Percentiles rank a stretch among this genome's conserved stretches.
phyloP scores from a whole-genome alignment of 2,329 filamentous ascomycete genomes.

The Talaromyces sp. region DNA sequence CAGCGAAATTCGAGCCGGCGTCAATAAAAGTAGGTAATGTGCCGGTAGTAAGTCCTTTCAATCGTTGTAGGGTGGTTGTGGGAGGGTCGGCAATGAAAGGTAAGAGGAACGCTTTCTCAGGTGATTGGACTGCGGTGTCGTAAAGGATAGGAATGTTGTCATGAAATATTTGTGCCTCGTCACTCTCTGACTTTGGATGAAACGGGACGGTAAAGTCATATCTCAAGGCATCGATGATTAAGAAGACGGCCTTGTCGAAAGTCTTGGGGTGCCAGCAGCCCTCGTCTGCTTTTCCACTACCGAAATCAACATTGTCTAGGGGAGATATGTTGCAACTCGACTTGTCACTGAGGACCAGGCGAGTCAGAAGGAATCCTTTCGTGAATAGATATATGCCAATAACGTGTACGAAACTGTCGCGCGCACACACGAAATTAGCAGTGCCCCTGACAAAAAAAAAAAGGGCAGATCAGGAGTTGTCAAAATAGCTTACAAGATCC shows the following conservation, averaged over 20 bases:
- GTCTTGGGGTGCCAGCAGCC: conserved; percentile 97
- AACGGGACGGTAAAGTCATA: conserved; percentile 95
- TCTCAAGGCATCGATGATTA: conserved; percentile 87
- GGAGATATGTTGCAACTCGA: conserved; percentile 68
- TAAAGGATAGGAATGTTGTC: conserved; percentile 84
- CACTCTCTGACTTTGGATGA: conserved; percentile 40
- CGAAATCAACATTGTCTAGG: conserved; percentile 41
- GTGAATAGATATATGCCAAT: conserved; percentile 88
- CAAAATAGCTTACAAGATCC: conserved; percentile 35
- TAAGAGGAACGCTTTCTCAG: conserved; percentile 79
- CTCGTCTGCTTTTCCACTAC: conserved; percentile 36
- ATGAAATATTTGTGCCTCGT: conserved; percentile 64
- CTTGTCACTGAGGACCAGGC: conserved; percentile 72
- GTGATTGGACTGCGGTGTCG: conserved; percentile 69
- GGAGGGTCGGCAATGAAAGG: conserved; percentile 97
- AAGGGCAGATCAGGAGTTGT: neutral
- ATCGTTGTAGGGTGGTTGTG: conserved; percentile 82
- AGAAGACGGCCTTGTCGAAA: conserved; percentile 85
- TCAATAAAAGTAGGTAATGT: conserved; percentile 94
- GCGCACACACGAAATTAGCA: neutral
- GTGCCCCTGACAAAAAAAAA: neutral
- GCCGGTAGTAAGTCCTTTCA: conserved; percentile 93
- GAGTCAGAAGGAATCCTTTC: conserved; percentile 87
- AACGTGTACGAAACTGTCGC: conserved; percentile 63
- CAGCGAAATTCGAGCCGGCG: conserved; percentile 89